A percentile compares a stretch with the other conserved stretches of the same genome.
phyloP scores from a whole-genome alignment of 441 rosid genomes.

The Capsella rubella region DNA sequence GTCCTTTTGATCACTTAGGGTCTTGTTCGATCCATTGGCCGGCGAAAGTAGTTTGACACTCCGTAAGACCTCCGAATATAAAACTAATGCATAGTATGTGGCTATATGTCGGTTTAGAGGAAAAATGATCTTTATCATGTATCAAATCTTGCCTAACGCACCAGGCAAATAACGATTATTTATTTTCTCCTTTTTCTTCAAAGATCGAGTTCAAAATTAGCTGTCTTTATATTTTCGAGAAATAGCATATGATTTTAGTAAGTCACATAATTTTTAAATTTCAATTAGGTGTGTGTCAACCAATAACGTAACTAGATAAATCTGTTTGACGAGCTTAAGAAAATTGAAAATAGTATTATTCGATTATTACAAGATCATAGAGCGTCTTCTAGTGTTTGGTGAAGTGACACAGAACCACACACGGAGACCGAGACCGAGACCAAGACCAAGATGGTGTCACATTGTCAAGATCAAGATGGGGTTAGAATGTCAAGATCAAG shows the following conservation, averaged over 20 bases:
- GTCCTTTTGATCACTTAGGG: slow-evolving; percentile 16
- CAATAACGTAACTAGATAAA: background rate
- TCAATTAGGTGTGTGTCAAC: background rate
- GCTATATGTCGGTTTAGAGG: background rate
- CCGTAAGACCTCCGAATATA: background rate
- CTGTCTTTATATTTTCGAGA: background rate
- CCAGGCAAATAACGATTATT: background rate
- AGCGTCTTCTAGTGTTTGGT: background rate
- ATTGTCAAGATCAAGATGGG: background rate
- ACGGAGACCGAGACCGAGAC: background rate
- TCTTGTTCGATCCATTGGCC: slow-evolving; percentile 18
- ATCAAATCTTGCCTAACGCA: background rate
- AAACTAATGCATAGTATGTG: background rate
- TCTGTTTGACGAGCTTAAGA: background rate
- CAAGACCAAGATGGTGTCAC: slow-evolving; percentile 1
- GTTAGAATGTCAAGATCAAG: no score
- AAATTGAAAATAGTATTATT: background rate
- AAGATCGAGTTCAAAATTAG: background rate
- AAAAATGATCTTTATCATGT: background rate
- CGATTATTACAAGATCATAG: background rate
- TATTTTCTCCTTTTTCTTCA: background rate
- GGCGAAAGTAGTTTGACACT: background rate
- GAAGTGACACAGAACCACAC: background rate
- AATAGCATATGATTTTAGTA: background rate
- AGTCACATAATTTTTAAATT: background rate